Conservation (phyloP, 495 filamentous ascomycete species). For the Xylaria longipes region DNA sequence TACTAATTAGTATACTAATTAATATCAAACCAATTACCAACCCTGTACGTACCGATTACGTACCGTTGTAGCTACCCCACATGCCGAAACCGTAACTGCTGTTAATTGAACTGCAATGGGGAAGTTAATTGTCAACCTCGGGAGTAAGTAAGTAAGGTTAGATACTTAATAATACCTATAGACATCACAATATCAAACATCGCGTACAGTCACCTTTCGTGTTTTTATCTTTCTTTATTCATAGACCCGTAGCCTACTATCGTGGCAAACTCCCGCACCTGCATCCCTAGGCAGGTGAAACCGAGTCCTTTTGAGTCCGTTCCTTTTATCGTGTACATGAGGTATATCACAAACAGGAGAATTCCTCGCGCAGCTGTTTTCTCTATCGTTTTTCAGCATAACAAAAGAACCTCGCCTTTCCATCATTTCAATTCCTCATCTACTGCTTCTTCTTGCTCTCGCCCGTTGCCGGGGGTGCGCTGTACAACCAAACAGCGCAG, state of each 20-base stretch:
- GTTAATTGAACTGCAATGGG: neutral
- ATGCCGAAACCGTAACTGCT: neutral
- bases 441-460: slow-evolving; percentile 78
- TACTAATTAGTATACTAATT: no score
- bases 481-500: slow-evolving; percentile 88
- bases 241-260: slow-evolving; percentile 18
- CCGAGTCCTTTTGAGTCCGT: slow-evolving; percentile 8
- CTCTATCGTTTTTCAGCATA: neutral
- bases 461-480: slow-evolving; percentile 62
- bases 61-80: neutral
- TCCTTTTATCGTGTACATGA: slow-evolving; percentile 19
- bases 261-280: neutral
- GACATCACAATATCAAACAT: slow-evolving; percentile 3
- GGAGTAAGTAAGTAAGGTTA: no score
- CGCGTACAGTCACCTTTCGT: neutral
- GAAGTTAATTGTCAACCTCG: no score
- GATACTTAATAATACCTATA: neutral
- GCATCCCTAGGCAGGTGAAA: slow-evolving; percentile 6
- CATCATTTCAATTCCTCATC: neutral
- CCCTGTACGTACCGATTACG: no score
- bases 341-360: slow-evolving; percentile 20
- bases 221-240: slow-evolving; percentile 18
- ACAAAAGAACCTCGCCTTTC: neutral
- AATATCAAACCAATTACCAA: no score
- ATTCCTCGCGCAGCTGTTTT: slow-evolving; percentile 15